Conservation (phyloP, 2,329 filamentous ascomycete species). For the Cladobotryum mycophilum region DNA sequence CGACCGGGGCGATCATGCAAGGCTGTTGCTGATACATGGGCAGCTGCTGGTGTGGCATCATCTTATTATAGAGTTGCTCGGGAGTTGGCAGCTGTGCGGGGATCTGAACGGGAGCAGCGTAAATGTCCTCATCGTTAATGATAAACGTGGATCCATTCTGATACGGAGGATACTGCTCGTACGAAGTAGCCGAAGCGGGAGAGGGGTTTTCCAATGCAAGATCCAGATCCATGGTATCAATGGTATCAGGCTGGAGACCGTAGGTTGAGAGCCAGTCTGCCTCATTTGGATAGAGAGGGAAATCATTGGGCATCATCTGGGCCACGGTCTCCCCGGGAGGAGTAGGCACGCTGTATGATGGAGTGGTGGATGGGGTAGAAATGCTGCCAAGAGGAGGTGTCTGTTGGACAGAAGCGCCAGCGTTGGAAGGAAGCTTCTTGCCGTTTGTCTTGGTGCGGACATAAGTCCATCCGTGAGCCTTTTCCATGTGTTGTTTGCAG, state of each 20-base stretch:
- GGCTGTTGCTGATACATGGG: constrained; percentile 25
- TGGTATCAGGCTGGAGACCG: constrained; percentile 23
- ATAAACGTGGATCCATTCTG: constrained; percentile 56
- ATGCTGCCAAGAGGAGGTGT: constrained; percentile 56
- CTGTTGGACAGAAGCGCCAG: constrained; percentile 42
- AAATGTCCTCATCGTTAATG: constrained; percentile 56
- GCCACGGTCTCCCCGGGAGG: constrained; percentile 45
- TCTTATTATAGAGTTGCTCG: constrained; percentile 38
- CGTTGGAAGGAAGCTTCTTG: constrained; percentile 47
- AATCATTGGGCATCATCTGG: constrained; percentile 33
- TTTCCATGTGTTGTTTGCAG: constrained; percentile 99
- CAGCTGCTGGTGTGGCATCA: constrained; percentile 34
- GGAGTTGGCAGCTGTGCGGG: constrained; percentile 40
- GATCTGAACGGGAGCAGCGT: constrained; percentile 51
- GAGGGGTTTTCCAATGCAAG: constrained; percentile 32
- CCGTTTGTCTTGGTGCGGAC: constrained; percentile 88
- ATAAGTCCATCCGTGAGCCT: constrained; percentile 87
- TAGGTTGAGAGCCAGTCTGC: constrained; percentile 39
- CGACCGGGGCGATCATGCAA: constrained; percentile 15
- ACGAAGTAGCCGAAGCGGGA: constrained; percentile 31
- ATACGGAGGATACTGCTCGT: constrained; percentile 54
- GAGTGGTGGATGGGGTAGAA: constrained; percentile 55
- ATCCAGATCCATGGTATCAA: constrained; percentile 41
- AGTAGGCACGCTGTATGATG: constrained; percentile 46
- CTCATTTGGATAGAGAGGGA: constrained; percentile 43